These are phyloP conservation scores for Moricandia arvensis DNA, from an alignment of 345 rosid species.

Conservation along the genomic window DNA sequence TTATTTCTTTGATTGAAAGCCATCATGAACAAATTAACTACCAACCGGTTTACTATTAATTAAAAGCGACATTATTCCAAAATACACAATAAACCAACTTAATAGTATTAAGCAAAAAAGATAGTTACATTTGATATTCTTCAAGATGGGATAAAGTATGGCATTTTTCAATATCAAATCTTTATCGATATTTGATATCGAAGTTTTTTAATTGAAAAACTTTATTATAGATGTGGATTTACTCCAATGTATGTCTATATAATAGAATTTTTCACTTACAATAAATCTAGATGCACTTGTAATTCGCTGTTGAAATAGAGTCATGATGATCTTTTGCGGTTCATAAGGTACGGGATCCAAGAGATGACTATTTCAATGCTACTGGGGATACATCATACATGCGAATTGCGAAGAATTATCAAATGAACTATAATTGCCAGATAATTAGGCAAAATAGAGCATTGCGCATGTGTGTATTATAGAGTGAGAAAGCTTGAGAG, in stretches of 20 bases:
- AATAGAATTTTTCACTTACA: not conserved
- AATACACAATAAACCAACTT: not conserved
- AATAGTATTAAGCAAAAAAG: not conserved
- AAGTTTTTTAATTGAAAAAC: not conserved
- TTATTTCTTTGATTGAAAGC: not conserved
- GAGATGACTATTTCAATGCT: not conserved
- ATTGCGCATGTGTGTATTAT: too few species aligned
- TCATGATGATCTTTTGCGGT: not conserved
- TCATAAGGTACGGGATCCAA: not conserved
- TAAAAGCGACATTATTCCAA: not conserved
- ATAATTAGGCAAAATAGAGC: too few species aligned
- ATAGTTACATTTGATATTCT: not conserved
- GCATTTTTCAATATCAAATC: not conserved
- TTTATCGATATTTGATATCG: not conserved
- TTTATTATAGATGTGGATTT: too few species aligned
- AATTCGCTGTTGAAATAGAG: not conserved
- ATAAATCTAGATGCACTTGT: too few species aligned
- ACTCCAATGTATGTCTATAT: too few species aligned
- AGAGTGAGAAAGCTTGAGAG: too few species aligned
- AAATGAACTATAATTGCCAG: too few species aligned
- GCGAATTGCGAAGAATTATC: too few species aligned
- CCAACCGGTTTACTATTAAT: not conserved
- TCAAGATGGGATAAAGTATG: not conserved
- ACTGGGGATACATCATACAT: too few species aligned
- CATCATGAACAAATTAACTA: not conserved